These are phyloP conservation scores for Skeletonema marinoi DNA, from an alignment of 108 stramenopile species.

Conservation along the genomic window DNA sequence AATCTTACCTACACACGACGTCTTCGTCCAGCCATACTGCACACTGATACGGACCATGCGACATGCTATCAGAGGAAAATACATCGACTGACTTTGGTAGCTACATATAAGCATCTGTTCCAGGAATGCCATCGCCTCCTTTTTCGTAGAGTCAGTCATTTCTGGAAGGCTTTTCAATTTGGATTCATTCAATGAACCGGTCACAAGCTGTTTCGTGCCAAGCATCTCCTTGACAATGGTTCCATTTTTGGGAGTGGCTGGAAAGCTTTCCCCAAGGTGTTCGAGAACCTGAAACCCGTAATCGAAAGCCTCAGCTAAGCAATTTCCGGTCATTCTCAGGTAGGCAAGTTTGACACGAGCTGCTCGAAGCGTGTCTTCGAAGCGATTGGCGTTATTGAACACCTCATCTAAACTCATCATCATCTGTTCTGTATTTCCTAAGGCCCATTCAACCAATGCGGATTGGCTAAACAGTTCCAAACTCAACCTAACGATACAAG, in stretches of 20 bases:
- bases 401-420: constrained; percentile 1
- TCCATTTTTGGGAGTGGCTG: background rate
- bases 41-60: background rate
- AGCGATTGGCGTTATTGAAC: background rate
- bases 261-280: background rate
- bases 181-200: background rate
- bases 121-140: background rate
- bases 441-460: constrained; percentile 6
- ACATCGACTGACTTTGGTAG: background rate
- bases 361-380: constrained; percentile 8
- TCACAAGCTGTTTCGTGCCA: background rate
- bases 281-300: background rate
- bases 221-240: background rate
- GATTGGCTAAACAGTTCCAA: background rate
- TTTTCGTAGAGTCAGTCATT: background rate
- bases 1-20: background rate
- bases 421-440: constrained; percentile 1
- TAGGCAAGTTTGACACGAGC: background rate
- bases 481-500: background rate
- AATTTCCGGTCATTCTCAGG: background rate
- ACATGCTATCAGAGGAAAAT: background rate
- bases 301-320: background rate
- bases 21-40: background rate
- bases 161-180: background rate
- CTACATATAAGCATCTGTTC: background rate